Evolutionary conservation across 495 filamentous ascomycete genomes (phyloP).

Genomic region (Antarctomyces pellizariae): DNA sequence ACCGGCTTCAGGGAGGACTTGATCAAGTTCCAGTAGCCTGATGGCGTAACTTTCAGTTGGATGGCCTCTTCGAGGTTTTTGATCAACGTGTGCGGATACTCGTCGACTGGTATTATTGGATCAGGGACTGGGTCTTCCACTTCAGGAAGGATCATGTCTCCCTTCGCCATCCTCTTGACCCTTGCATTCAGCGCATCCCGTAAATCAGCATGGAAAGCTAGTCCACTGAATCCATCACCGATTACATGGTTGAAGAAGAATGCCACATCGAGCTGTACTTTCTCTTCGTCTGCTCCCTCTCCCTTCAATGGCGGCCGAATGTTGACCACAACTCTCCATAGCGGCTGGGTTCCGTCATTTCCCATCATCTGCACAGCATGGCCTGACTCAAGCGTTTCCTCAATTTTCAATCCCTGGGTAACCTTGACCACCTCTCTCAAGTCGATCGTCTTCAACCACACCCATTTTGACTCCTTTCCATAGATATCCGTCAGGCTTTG

Average conservation of each 20-base stretch:
- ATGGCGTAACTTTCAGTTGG: slow-evolving; percentile 1
- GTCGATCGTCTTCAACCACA: slow-evolving; percentile 2
- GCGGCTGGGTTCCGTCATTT: background rate
- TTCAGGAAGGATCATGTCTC: too few relatives aligned
- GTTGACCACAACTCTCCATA: slow-evolving; percentile 4
- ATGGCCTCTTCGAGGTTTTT: slow-evolving; percentile 1
- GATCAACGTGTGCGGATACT: background rate
- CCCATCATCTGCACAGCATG: background rate
- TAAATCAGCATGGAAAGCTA: slow-evolving; percentile 2
- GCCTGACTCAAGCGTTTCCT: background rate
- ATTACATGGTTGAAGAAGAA: slow-evolving; percentile 5
- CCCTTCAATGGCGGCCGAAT: background rate
- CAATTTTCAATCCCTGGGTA: too few relatives aligned
- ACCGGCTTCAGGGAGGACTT: slow-evolving; percentile 1
- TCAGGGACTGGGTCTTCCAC: too few relatives aligned
- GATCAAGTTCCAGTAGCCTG: background rate
- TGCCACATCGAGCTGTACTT: background rate
- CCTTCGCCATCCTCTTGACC: too few relatives aligned
- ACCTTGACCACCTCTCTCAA: slow-evolving; percentile 3
- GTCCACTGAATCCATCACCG: slow-evolving; percentile 1
- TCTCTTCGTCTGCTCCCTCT: background rate
- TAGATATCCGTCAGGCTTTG: slow-evolving; percentile 1
- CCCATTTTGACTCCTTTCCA: slow-evolving; percentile 2
- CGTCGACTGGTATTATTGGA: background rate
- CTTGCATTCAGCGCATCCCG: slow-evolving; percentile 1